Base-by-base conservation (phyloP, 371 early-diverging fungal genomes). In the Syncephalis plumigaleata region DNA sequence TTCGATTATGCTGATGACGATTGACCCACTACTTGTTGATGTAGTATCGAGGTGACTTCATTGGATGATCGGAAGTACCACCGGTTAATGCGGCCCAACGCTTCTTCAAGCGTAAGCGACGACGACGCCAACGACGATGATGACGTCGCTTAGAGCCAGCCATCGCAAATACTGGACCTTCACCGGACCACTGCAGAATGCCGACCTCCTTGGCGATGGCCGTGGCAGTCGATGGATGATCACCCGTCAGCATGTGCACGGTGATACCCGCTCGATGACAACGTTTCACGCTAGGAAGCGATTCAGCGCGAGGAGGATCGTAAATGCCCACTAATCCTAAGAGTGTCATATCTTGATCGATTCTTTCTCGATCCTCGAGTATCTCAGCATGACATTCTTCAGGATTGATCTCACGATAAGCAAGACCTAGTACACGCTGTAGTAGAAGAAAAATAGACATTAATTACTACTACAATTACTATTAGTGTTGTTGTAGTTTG, bases 211-310 rank as follows among this genome's bases (percentile, higher is more conserved):
- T 75, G 9, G 94, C 93, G 61, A 96, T 91, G 1, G 97, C 91
- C 0, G 85, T 70, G 0, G 96, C 96, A 0, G 94, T 96, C 18
- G 79, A 77, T 3, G 83, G 73, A 54, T 93, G 93, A 55, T 96
- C 94, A 40, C 95, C 95, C 0, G 95, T 95, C 22, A 94, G 70
- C 91, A 95, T 93, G 52, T 86, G 79, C 20, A 95, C 93, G 21
- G 76, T 77, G 60, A 97, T 91, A 38, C 95, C 93, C 15, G 95
- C 94, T 24, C 63, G 57, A 48, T 88, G 79, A 55, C 92, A 91
- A 55, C 83, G 74, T 58, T 77, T 66, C 21, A 93, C 89, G 37
- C 90, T 87, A 8, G 59, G 67, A 42, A 72, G 60, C 1, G 79
- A 76, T 62, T 83, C 84, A 5, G 67, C 59, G n/a, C 85, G 82